A percentile compares a stretch with the other conserved stretches of the same genome.
Evolutionary conservation across 768 basidiomycete genomes (phyloP).

Genomic region (Amanita phalloides): DNA sequence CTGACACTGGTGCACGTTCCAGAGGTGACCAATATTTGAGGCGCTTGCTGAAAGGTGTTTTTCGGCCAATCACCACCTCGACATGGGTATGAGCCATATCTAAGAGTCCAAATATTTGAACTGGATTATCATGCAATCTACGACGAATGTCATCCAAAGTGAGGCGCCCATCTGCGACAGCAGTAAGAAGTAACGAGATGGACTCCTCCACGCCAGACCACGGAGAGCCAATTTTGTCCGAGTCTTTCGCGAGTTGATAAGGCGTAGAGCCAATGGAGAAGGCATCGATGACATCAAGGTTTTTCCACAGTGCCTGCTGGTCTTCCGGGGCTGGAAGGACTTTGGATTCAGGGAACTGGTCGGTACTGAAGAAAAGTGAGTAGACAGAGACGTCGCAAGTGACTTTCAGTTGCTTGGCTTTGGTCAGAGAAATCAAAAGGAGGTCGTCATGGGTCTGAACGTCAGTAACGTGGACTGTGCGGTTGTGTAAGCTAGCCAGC

Average conservation of each 20-base stretch:
- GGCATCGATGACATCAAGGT: slow-evolving; percentile 74
- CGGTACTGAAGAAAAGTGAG: slow-evolving; percentile 77
- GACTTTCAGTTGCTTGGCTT: slow-evolving; percentile 86
- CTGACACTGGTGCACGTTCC: slow-evolving; percentile 46
- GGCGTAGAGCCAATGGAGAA: slow-evolving; percentile 88
- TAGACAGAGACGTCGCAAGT: slow-evolving; percentile 95
- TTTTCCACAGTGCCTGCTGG: slow-evolving; percentile 79
- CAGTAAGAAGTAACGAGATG: slow-evolving; percentile 78
- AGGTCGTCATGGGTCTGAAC: slow-evolving; percentile 83
- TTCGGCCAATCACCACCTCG: slow-evolving; percentile 85
- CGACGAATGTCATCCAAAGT: slow-evolving; percentile 73
- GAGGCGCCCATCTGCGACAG: slow-evolving; percentile 69
- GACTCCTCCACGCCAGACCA: slow-evolving; percentile 82
- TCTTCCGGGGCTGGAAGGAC: slow-evolving; percentile 66
- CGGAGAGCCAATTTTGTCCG: slow-evolving; percentile 48
- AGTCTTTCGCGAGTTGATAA: slow-evolving; percentile 57
- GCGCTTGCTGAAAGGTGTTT: slow-evolving; percentile 40
- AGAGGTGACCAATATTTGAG: slow-evolving; percentile 76
- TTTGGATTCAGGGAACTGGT: slow-evolving; percentile 55
- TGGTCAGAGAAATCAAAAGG: slow-evolving; percentile 85
- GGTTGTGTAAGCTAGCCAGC: slow-evolving; percentile 84
- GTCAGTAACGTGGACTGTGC: slow-evolving; percentile 85
- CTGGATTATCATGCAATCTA: slow-evolving; percentile 88
- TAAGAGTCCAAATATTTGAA: slow-evolving; percentile 82
- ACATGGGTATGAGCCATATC: slow-evolving; percentile 82